These are phyloP conservation scores for Pseudogymnoascus sp. DNA, from an alignment of 2,329 filamentous ascomycete species.

Conservation along the genomic window DNA sequence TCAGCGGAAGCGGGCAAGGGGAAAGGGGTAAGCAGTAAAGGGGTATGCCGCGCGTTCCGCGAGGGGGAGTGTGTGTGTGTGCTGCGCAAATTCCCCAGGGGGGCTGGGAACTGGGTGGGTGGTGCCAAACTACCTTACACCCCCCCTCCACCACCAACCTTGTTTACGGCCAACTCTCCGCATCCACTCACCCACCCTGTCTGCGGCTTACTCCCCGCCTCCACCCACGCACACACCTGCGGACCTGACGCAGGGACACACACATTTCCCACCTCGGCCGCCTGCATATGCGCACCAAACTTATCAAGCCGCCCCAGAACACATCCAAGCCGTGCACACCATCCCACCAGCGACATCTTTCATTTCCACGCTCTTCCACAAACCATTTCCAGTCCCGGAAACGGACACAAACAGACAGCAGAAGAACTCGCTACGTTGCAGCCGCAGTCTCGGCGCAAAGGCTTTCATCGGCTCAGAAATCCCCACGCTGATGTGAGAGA, in stretches of 20 bases:
- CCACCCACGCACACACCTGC: neutral
- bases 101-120: neutral
- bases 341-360: neutral
- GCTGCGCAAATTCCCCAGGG: neutral
- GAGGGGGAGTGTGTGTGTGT: neutral
- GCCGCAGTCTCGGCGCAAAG: neutral
- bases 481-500: neutral
- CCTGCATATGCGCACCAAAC: neutral
- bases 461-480: neutral
- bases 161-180: neutral
- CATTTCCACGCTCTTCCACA: neutral
- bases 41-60: neutral
- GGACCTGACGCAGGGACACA: neutral
- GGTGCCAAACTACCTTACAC: neutral
- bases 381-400: neutral
- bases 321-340: neutral
- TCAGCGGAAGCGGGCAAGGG: neutral
- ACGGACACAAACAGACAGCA: neutral
- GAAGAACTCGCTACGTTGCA: neutral
- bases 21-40: neutral
- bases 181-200: neutral
- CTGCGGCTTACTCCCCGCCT: neutral
- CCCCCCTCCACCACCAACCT: neutral
- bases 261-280: neutral
- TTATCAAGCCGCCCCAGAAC: neutral